Conservation (phyloP, 345 rosid genomes). For the Sapria himalayana region DNA sequence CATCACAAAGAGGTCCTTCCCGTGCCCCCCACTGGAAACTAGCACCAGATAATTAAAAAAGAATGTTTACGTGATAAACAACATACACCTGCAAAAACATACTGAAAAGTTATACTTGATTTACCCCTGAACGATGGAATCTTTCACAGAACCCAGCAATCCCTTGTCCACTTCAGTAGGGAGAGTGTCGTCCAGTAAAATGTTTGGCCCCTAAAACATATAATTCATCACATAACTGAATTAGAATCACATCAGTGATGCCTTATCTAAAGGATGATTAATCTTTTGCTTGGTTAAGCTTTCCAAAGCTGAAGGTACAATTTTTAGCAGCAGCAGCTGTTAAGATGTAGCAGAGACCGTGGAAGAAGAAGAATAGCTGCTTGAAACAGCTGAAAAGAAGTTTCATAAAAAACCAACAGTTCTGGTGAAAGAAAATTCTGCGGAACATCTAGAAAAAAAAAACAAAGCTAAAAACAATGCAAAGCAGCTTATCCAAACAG, state of each 20-base stretch:
- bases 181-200: conserved; percentile 79
- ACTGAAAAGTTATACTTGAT: background rate
- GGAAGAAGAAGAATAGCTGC: background rate
- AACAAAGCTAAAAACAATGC: too few relatives aligned
- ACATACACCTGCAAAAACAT: conserved; percentile 5
- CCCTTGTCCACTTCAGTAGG: conserved; percentile 86
- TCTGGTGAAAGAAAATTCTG: too few relatives aligned
- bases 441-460: too few relatives aligned
- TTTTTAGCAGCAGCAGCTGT: too few relatives aligned
- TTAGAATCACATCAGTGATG: too few relatives aligned
- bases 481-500: too few relatives aligned
- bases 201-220: conserved; percentile 67
- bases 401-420: too few relatives aligned
- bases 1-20: conserved; percentile 98
- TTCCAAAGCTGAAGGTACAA: too few relatives aligned
- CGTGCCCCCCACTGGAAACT: conserved; percentile 99
- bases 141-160: conserved; percentile 65
- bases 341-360: too few relatives aligned
- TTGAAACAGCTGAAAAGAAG: too few relatives aligned
- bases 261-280: background rate
- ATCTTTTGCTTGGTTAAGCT: too few relatives aligned
- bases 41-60: conserved; percentile 8
- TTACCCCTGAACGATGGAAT: conserved; percentile 95
- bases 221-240: too few relatives aligned
- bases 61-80: conserved; percentile 5